Evolutionary conservation across 2,329 filamentous ascomycete species (phyloP), one percentile per base, ranked within the genome.

Genomic region (Leptographium procerum): DNA sequence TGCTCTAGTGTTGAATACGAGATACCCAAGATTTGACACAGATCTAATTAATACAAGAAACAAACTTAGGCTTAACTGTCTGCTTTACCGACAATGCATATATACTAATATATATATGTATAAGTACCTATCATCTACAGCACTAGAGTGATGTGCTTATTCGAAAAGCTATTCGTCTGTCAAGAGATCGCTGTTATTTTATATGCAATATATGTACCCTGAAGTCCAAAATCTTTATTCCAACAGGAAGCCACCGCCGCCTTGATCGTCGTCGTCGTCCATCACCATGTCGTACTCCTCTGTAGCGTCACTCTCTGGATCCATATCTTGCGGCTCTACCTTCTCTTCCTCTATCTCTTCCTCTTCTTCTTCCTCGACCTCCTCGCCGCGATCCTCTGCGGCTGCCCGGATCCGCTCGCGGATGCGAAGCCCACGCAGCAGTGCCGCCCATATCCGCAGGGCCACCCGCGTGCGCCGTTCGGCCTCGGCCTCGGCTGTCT

Each of bases 401-500:
- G 79, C 78, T 0, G 76, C 80, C 69, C 85, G 87, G 40, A 95
- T 84, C 60, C 87, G 78, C 68, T 91, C 83, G 33, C 84, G 78
- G 48, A 96, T 89, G 45, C 89, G 78, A 66, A 97, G 66, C 0
- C 85, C 88, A 71, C 89, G 85, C 61, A 95, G 70, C 61, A 96
- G 87, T 66, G 86, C 85, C 61, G 84, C 83, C 87, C 89, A 95
- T 63, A 84, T 77, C 51, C 81, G 77, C 61, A 92, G 68, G 7
- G 82, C 86, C 26, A 80, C 70, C 57, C 84, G 70, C 47, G 84
- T 80, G 47, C 82, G 80, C 62, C 79, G 80, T 78, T 84, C 80
- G 55, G 83, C 76, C 64, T 87, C 84, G 22, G 80, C 75, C 66
- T 87, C 79, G 24, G 79, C 78, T 61, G 83, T 79, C 61, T 88